These are phyloP conservation scores for Kazachstania viticola DNA, from an alignment of 805 yeast genomes.

Conservation along the genomic window DNA sequence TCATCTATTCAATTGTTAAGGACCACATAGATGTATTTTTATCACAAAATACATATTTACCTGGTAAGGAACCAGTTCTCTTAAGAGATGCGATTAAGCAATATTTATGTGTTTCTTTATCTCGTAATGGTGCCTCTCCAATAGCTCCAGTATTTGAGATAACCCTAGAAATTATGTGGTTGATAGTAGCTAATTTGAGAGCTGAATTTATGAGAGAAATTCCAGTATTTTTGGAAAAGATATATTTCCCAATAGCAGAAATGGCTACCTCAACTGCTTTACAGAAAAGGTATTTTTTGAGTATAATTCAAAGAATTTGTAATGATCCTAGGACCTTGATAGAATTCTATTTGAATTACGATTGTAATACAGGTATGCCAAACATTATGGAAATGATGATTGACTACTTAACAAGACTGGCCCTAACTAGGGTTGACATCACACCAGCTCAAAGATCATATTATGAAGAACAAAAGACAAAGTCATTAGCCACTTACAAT, in stretches of 20 bases:
- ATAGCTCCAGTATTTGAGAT: conserved; percentile 86
- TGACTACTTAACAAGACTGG: conserved; percentile 56
- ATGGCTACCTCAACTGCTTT: conserved; percentile 85
- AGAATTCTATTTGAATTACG: conserved; percentile 89
- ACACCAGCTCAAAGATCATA: conserved; percentile 54
- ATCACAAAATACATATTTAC: conserved; percentile 43
- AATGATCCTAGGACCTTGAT: conserved; percentile 83
- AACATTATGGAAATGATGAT: conserved; percentile 78
- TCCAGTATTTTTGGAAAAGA: conserved; percentile 85
- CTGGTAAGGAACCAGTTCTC: conserved; percentile 44
- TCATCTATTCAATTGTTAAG: conserved; percentile 73
- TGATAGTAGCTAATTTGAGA: conserved; percentile 70
- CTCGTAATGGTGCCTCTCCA: conserved; percentile 88
- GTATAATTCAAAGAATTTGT: conserved; percentile 71
- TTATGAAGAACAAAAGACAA: conserved; percentile 39
- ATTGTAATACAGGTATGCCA: conserved; percentile 73
- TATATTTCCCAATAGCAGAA: conserved; percentile 88
- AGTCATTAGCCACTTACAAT: conserved; percentile 63
- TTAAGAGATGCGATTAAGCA: conserved; percentile 75
- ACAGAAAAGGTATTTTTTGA: conserved; percentile 79
- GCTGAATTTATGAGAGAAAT: conserved; percentile 85
- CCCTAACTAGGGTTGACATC: conserved; percentile 61
- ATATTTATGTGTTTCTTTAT: conserved; percentile 68
- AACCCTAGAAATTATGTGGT: conserved; percentile 87
- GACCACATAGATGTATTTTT: conserved; percentile 77